These are phyloP conservation scores for Blastobotrys arbuscula DNA, from an alignment of 1,139 yeast genomes.

Conservation along the genomic window DNA sequence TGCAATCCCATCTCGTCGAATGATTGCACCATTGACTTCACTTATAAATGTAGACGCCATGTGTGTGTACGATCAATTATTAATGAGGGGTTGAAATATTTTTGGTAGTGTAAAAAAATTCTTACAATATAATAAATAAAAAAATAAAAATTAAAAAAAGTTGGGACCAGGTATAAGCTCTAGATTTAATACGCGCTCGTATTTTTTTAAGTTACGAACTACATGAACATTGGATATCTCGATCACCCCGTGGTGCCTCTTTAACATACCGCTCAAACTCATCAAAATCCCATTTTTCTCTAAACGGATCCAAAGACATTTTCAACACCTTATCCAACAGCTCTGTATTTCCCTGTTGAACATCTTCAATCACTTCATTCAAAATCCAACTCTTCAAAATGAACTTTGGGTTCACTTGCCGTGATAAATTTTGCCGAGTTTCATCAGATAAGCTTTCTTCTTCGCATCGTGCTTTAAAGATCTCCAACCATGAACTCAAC, in stretches of 20 bases:
- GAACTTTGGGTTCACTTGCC: constrained; percentile 63
- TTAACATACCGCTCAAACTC: constrained; percentile 25
- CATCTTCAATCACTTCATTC: constrained; percentile 61
- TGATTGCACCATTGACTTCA: constrained; percentile 18
- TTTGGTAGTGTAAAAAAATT: too few species aligned
- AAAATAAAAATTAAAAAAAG: not conserved
- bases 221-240: constrained; percentile 31
- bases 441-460: constrained; percentile 35
- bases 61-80: not conserved
- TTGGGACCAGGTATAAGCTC: too few species aligned
- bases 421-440: constrained; percentile 40
- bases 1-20: constrained; percentile 23
- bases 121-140: not conserved
- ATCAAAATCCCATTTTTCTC: constrained; percentile 32
- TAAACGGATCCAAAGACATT: constrained; percentile 36
- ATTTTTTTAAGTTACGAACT: too few species aligned
- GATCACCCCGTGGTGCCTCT: constrained; percentile 26
- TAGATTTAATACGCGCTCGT: too few species aligned
- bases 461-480: constrained; percentile 40
- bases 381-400: constrained; percentile 83
- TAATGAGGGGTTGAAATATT: not conserved
- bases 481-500: constrained; percentile 37
- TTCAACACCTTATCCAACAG: constrained; percentile 32
- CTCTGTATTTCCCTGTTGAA: constrained; percentile 26
- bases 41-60: constrained; percentile 18